phyloP scores from a whole-genome alignment of 139 green algal species.

The Chlamydomonas schloesseri region DNA sequence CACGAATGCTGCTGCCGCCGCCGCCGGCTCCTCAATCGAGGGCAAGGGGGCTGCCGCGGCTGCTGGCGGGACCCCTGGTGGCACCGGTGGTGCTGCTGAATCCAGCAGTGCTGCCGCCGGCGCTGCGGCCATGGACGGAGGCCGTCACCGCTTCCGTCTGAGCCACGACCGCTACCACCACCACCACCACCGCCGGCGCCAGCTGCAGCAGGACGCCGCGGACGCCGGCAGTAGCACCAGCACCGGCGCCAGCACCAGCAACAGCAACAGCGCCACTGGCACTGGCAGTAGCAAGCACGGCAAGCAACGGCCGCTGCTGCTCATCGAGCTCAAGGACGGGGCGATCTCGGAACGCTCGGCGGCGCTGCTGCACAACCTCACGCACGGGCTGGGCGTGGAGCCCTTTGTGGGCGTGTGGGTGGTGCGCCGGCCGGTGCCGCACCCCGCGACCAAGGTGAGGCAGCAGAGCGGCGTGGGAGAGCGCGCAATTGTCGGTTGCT shows the following conservation, averaged over 20 bases:
- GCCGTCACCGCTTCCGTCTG: too few species aligned
- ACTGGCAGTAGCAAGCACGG: not conserved
- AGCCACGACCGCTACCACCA: too few species aligned
- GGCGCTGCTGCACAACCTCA: not conserved
- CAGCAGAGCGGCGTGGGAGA: too few species aligned
- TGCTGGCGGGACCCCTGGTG: too few species aligned
- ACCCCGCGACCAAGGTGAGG: too few species aligned
- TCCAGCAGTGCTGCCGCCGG: too few species aligned
- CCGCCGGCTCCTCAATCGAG: too few species aligned
- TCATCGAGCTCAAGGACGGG: constrained; percentile 22
- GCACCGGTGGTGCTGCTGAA: too few species aligned
- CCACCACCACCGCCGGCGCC: not conserved
- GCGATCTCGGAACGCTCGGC: not conserved
- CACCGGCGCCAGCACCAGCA: not conserved
- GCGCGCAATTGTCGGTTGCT: too few species aligned
- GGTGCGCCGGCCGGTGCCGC: not conserved
- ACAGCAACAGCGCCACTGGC: not conserved
- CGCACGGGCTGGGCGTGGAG: not conserved
- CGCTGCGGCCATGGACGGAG: too few species aligned
- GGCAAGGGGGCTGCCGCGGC: too few species aligned
- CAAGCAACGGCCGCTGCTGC: not conserved
- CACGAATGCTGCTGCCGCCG: too few species aligned
- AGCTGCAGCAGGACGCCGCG: not conserved
- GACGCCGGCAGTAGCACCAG: not conserved
- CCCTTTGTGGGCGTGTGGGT: constrained; percentile 13